Evolutionary conservation across 169 alveolate genomes (phyloP).

Genomic region (Plasmodium vivax): DNA sequence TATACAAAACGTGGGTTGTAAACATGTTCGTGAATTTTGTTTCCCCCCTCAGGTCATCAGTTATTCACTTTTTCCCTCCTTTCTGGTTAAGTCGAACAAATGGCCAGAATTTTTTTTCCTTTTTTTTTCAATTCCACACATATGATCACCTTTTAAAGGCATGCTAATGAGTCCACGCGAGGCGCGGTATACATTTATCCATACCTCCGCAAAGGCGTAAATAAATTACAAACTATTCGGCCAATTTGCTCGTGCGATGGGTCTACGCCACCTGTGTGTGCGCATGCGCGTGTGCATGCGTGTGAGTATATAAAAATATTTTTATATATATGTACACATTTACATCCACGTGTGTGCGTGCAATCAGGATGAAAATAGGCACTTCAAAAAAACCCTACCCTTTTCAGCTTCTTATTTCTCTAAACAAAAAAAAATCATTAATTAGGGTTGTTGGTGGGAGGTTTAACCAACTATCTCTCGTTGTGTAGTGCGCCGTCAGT

Average conservation of each 20-base stretch:
- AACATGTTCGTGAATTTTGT: not conserved
- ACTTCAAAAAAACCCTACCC: not conserved
- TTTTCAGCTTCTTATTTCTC: slow-evolving; percentile 65
- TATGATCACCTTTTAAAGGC: not conserved
- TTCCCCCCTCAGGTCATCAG: not conserved
- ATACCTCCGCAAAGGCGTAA: not conserved
- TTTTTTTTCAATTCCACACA: not conserved
- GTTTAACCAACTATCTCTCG: slow-evolving; percentile 83
- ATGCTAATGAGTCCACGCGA: not conserved
- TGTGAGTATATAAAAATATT: not conserved
- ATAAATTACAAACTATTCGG: not conserved
- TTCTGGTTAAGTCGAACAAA: not conserved
- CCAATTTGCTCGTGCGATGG: not conserved
- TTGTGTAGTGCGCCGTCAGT: slow-evolving; percentile 76
- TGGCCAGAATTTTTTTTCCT: not conserved
- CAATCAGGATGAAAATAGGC: not conserved
- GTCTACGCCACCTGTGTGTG: not conserved
- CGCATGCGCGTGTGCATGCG: not conserved
- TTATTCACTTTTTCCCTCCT: not conserved
- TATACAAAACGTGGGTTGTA: not conserved
- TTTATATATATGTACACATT: not conserved
- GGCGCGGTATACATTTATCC: not conserved
- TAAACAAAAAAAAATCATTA: slow-evolving; percentile 81
- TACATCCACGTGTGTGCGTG: not conserved
- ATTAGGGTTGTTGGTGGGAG: slow-evolving; percentile 83